Conservation (phyloP, 2,329 filamentous ascomycete genomes). For the Verticillium dahliae region DNA sequence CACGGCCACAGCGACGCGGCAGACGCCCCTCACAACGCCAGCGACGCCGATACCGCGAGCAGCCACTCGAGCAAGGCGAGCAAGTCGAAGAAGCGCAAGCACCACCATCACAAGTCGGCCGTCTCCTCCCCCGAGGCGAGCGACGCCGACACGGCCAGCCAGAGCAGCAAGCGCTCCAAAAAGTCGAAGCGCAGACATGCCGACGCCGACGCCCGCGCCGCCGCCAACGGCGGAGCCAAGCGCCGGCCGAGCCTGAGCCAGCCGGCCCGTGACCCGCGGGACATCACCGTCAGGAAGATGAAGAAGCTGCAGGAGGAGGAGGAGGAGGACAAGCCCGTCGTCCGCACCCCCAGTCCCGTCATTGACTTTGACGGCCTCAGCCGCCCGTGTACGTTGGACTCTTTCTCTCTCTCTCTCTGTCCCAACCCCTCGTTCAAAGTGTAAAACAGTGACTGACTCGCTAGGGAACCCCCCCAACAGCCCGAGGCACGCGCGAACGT, state of each 20-base stretch:
- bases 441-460: constrained; percentile 11
- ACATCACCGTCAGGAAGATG: constrained; percentile 34
- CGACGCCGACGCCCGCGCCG: not conserved
- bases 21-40: not conserved
- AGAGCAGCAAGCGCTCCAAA: constrained; percentile 8
- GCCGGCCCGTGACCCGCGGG: constrained; percentile 53
- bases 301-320: constrained; percentile 25
- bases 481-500: constrained; percentile 57
- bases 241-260: constrained; percentile 51
- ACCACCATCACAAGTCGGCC: constrained; percentile 15
- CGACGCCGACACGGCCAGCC: constrained; percentile 10
- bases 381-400: constrained; percentile 40
- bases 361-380: constrained; percentile 58
- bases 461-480: constrained; percentile 22
- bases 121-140: constrained; percentile 3
- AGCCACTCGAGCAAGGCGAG: constrained; percentile 9
- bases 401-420: not conserved
- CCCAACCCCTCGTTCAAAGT: not conserved
- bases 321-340: not conserved
- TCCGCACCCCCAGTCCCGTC: constrained; percentile 45
- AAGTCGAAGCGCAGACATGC: constrained; percentile 11
- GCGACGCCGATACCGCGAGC: constrained; percentile 11
- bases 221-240: constrained; percentile 16
- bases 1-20: not conserved
- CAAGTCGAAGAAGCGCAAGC: constrained; percentile 15